phyloP scores from a whole-genome alignment of 2,329 filamentous ascomycete genomes.

The Exophiala xenobiotica region DNA sequence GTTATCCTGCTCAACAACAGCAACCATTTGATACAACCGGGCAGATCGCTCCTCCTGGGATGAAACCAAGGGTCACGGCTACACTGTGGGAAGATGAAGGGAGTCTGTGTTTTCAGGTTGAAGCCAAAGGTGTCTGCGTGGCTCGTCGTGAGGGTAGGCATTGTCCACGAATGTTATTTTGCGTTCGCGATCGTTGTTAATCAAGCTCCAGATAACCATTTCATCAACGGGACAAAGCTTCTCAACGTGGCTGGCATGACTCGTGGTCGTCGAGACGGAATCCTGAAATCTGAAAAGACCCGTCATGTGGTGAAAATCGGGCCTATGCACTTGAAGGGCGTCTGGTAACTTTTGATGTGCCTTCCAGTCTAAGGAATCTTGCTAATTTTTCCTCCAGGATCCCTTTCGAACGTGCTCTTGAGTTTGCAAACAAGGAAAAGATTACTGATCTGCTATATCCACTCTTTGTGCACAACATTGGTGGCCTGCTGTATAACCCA shows the following conservation, averaged over 20 bases:
- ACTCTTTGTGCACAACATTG: constrained; percentile 96
- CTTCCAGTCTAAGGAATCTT: neutral
- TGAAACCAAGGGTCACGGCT: constrained; percentile 94
- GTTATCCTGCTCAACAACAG: constrained; percentile 48
- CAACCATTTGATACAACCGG: constrained; percentile 81
- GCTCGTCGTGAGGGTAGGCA: constrained; percentile 81
- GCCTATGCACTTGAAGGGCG: constrained; percentile 97
- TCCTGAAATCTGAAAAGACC: constrained; percentile 95
- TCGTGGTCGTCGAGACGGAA: constrained; percentile 87
- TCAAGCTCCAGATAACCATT: constrained; percentile 76
- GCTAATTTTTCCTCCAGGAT: constrained; percentile 65
- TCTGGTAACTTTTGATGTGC: constrained; percentile 67
- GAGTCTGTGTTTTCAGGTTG: constrained; percentile 95
- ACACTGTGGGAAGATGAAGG: constrained; percentile 98
- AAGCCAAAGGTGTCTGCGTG: constrained; percentile 93
- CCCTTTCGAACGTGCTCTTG: constrained; percentile 92
- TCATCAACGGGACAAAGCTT: constrained; percentile 98
- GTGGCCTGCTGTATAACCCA: constrained; percentile 87
- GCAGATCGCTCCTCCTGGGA: constrained; percentile 85
- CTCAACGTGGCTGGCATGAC: constrained; percentile 99
- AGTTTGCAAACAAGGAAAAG: constrained; percentile 99
- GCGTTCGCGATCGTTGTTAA: constrained; percentile 8
- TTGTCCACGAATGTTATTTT: neutral
- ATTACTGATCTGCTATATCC: constrained; percentile 95
- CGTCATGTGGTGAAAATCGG: constrained; percentile 98